Percentiles rank a stretch among this genome's conserved stretches.
These are phyloP conservation scores for Akanthomyces muscarius DNA, from an alignment of 2,329 filamentous ascomycete genomes.

Conservation along the genomic window DNA sequence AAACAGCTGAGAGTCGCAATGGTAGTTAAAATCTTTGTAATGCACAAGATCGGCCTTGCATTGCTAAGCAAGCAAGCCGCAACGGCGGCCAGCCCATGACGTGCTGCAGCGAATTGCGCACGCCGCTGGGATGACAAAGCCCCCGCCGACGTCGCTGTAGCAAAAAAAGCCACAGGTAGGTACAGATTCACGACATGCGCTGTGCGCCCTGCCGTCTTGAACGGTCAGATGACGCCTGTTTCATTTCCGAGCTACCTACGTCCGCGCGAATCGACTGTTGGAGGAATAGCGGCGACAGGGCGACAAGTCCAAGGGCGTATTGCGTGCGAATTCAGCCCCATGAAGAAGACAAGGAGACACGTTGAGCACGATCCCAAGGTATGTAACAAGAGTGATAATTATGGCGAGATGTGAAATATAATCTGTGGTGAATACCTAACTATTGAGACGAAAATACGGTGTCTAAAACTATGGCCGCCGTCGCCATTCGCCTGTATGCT, in stretches of 20 bases:
- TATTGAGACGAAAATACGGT: not conserved
- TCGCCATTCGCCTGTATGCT: too few species aligned
- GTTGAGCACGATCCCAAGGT: too few species aligned
- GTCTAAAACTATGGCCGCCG: not conserved
- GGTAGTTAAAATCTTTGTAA: not conserved
- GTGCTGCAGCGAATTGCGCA: not conserved
- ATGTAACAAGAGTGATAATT: too few species aligned
- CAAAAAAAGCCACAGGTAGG: not conserved
- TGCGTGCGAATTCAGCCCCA: too few species aligned
- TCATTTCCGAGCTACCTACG: not conserved
- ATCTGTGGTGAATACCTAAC: too few species aligned
- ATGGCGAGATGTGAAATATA: too few species aligned
- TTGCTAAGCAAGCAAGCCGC: conserved; percentile 1
- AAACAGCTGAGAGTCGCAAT: not conserved
- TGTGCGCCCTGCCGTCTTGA: conserved; percentile 6
- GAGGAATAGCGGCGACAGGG: not conserved
- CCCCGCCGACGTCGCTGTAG: not conserved
- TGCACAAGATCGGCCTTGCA: not conserved
- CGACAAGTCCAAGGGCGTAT: not conserved
- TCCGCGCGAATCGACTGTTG: not conserved
- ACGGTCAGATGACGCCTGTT: conserved; percentile 4
- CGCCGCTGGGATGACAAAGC: conserved; percentile 2
- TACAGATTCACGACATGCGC: conserved; percentile 1
- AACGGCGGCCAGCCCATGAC: not conserved
- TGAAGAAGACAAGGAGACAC: too few species aligned